phyloP scores from a whole-genome alignment of 2,329 filamentous ascomycete genomes.

The Aspergillus candidus region DNA sequence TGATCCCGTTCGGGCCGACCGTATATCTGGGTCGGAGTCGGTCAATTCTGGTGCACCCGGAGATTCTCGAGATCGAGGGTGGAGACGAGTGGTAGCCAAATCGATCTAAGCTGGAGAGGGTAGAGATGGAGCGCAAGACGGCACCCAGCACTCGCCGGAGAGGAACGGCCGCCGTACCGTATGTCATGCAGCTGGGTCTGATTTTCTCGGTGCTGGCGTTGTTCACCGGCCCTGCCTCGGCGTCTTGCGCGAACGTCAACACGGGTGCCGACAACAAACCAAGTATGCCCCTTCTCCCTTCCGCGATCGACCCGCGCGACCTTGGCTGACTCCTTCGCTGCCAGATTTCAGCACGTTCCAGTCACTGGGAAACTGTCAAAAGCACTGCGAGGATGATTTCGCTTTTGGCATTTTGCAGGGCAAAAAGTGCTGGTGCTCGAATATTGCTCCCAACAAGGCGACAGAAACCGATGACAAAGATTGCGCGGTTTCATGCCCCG shows the following conservation, averaged over 20 bases:
- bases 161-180: too few species aligned
- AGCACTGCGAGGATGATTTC: constrained; percentile 36
- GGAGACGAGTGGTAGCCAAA: too few species aligned
- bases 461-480: constrained; percentile 23
- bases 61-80: too few species aligned
- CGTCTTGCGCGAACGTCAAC: constrained; percentile 41
- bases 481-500: constrained; percentile 41
- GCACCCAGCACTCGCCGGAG: too few species aligned
- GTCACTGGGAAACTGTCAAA: constrained; percentile 41
- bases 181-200: constrained; percentile 18
- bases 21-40: too few species aligned
- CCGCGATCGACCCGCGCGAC: not conserved
- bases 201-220: constrained; percentile 19
- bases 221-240: constrained; percentile 18
- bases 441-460: constrained; percentile 37
- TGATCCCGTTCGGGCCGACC: too few species aligned
- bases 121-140: too few species aligned
- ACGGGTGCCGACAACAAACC: constrained; percentile 36
- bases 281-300: constrained; percentile 26
- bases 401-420: constrained; percentile 43
- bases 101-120: too few species aligned
- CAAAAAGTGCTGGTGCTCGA: constrained; percentile 46
- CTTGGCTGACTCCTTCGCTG: constrained; percentile 3
- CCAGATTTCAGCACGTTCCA: constrained; percentile 38
- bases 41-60: too few species aligned